These are phyloP conservation scores for Xylaria multiplex DNA, from an alignment of 2,329 filamentous ascomycete genomes.

Conservation along the genomic window DNA sequence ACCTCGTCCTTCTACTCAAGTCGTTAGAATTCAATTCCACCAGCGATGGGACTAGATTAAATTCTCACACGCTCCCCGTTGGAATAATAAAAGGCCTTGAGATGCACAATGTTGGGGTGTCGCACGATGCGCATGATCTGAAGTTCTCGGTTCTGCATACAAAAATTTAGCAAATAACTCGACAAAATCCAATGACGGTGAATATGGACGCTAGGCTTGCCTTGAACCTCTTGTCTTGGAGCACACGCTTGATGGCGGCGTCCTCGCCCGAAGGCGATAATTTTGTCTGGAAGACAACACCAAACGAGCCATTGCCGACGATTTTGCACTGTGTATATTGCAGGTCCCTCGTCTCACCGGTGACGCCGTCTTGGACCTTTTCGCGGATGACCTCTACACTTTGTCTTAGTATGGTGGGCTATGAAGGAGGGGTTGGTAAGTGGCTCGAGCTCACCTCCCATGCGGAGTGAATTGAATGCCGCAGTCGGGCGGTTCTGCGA, in stretches of 20 bases:
- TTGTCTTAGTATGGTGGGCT: slow-evolving; percentile 38
- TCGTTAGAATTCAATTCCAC: slow-evolving; percentile 32
- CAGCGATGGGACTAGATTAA: neutral
- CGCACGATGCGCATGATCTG: slow-evolving; percentile 99
- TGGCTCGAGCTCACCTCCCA: slow-evolving; percentile 83
- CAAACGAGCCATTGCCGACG: slow-evolving; percentile 98
- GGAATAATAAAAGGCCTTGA: slow-evolving; percentile 99
- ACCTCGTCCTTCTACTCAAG: slow-evolving; percentile 88
- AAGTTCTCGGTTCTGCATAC: slow-evolving; percentile 87
- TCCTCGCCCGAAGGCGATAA: slow-evolving; percentile 97
- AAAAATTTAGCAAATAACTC: slow-evolving; percentile 35
- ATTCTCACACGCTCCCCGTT: slow-evolving; percentile 90
- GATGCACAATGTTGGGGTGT: slow-evolving; percentile 97
- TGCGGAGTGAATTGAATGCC: slow-evolving; percentile 87
- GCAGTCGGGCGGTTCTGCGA: slow-evolving; percentile 69
- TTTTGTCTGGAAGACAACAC: slow-evolving; percentile 99
- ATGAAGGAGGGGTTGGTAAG: slow-evolving; percentile 29
- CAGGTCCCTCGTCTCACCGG: slow-evolving; percentile 94
- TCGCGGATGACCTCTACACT: slow-evolving; percentile 91
- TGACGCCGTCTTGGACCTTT: slow-evolving; percentile 98
- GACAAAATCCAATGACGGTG: neutral
- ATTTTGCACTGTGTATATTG: slow-evolving; percentile 99
- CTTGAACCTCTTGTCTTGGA: slow-evolving; percentile 99
- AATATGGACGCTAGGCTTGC: slow-evolving; percentile 58
- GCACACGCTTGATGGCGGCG: slow-evolving; percentile 97